A percentile compares a stretch with the other conserved stretches of the same genome.
Evolutionary conservation across 2,329 filamentous ascomycete species (phyloP).

Genomic region (Zymoseptoria passerinii): DNA sequence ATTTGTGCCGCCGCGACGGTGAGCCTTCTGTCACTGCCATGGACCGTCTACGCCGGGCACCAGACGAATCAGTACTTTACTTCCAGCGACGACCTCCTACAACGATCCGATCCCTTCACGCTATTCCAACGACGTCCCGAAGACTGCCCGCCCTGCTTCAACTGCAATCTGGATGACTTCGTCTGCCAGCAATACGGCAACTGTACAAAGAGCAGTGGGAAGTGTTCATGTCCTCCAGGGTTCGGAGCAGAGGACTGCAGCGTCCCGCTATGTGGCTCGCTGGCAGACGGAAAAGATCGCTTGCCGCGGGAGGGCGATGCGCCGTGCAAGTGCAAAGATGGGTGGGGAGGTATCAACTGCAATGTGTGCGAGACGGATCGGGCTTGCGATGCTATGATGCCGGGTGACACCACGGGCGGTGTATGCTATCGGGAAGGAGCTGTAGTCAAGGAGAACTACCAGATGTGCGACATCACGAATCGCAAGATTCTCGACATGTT

Average conservation of each 20-base stretch:
- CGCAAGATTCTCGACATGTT: slow-evolving; percentile 83
- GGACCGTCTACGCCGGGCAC: slow-evolving; percentile 9
- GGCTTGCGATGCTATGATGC: slow-evolving; percentile 83
- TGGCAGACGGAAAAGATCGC: slow-evolving; percentile 72
- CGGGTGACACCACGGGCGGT: slow-evolving; percentile 57
- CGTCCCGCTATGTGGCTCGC: slow-evolving; percentile 79
- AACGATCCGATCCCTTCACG: slow-evolving; percentile 38
- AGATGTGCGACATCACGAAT: slow-evolving; percentile 97
- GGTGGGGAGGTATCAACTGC: slow-evolving; percentile 96
- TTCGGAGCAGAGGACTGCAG: slow-evolving; percentile 94
- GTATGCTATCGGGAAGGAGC: slow-evolving; percentile 89
- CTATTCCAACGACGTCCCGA: slow-evolving; percentile 65
- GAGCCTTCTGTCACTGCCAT: slow-evolving; percentile 19
- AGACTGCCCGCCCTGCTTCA: slow-evolving; percentile 86
- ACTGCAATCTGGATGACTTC: slow-evolving; percentile 91
- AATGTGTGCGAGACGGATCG: slow-evolving; percentile 78
- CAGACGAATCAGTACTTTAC: slow-evolving; percentile 22
- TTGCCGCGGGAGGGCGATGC: slow-evolving; percentile 60
- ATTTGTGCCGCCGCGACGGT: slow-evolving; percentile 14
- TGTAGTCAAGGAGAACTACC: slow-evolving; percentile 88
- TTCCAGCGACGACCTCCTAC: slow-evolving; percentile 23
- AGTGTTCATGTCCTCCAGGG: slow-evolving; percentile 84
- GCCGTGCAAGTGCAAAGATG: slow-evolving; percentile 75
- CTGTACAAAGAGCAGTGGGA: slow-evolving; percentile 83
- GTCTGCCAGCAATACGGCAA: slow-evolving; percentile 82